Base-by-base conservation (phyloP, 495 filamentous ascomycete species). In the Thermothielavioides terrestris region DNA sequence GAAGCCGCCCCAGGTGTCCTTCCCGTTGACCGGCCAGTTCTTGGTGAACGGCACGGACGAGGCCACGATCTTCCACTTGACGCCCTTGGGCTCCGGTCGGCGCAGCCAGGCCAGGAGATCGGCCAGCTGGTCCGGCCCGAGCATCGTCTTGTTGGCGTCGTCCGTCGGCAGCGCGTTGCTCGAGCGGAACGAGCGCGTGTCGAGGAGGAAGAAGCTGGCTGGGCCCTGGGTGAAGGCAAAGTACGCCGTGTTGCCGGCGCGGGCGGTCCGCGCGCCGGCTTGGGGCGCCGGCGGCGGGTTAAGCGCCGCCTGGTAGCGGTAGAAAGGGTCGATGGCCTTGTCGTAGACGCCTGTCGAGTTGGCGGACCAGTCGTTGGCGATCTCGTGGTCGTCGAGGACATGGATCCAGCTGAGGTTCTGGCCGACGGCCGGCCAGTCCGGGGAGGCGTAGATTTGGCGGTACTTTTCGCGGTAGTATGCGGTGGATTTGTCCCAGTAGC, bases 311-410 rank as follows among this genome's bases (percentile, higher is more conserved):
- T 98, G 89, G 63, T 98, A 98, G 65, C 87, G 79, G 28, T 79
- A 62, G 71, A 83, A 98, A 1, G 92, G 88, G 54, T 96, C 89
- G n/a, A 82, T 78, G 4, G 90, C 90, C 0, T 81, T 77, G 9
- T 70, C 60, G 61, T 86, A 89, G 2, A 89, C 75, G 8, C 83
- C 83, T 0, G 84, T 87, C 4, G 74, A 81, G 67, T 87, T 86
- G 31, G 73, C 60, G 37, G 79, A 80, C 89, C 88, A 95, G 67
- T 95, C 89, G 60, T 95, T 98, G 7, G 76, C 78, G 41, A 98
- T 94, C 58, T 98, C 92, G 54, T 98, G 92, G 69, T 98, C 92
- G 57, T 98, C 92, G 6, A 94, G 73, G 1, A 94, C 88, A 58
- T 98, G 92, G 28, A 98, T 85, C 92, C 92, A 98, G 43, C 89